Evolutionary conservation across 2,329 filamentous ascomycete species (phyloP).

Genomic region (Exutisphaerella laricina): DNA sequence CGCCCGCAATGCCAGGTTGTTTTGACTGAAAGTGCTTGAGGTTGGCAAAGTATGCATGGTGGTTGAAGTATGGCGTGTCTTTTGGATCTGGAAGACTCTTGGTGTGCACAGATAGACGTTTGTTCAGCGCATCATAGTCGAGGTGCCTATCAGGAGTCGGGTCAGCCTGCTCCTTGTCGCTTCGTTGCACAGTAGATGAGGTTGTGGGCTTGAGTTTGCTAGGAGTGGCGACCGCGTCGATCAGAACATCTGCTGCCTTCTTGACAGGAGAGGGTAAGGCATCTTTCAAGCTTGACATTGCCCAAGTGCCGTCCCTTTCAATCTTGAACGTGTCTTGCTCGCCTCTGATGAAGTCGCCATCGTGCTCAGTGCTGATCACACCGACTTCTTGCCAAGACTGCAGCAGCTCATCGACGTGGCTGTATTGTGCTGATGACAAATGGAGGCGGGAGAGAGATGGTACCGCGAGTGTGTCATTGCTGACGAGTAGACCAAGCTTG

Average conservation of each 20-base stretch:
- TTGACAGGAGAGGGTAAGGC: conserved; percentile 18
- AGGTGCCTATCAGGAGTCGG: conserved; percentile 52
- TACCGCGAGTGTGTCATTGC: conserved; percentile 60
- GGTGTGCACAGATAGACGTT: conserved; percentile 69
- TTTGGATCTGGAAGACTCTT: conserved; percentile 60
- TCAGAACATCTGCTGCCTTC: conserved; percentile 11
- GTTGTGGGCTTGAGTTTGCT: conserved; percentile 17
- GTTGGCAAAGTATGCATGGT: conserved; percentile 69
- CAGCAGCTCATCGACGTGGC: conserved; percentile 63
- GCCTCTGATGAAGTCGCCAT: conserved; percentile 68
- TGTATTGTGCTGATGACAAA: conserved; percentile 63
- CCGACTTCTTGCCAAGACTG: conserved; percentile 62
- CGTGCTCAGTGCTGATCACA: conserved; percentile 43
- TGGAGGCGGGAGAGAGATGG: conserved; percentile 79
- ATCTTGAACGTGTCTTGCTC: conserved; percentile 76
- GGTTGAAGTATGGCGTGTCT: conserved; percentile 80
- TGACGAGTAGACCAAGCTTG: conserved; percentile 78
- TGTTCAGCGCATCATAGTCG: conserved; percentile 65
- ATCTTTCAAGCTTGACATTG: conserved; percentile 29
- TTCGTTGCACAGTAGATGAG: conserved; percentile 1
- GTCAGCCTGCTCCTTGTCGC: conserved; percentile 29
- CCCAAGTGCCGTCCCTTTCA: conserved; percentile 50
- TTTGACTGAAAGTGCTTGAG: conserved; percentile 59
- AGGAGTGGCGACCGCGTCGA: conserved; percentile 7
- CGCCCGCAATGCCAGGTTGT: conserved; percentile 46